These are phyloP conservation scores for Pseudodiploospora longispora DNA, from an alignment of 2,329 filamentous ascomycete genomes.

Conservation along the genomic window DNA sequence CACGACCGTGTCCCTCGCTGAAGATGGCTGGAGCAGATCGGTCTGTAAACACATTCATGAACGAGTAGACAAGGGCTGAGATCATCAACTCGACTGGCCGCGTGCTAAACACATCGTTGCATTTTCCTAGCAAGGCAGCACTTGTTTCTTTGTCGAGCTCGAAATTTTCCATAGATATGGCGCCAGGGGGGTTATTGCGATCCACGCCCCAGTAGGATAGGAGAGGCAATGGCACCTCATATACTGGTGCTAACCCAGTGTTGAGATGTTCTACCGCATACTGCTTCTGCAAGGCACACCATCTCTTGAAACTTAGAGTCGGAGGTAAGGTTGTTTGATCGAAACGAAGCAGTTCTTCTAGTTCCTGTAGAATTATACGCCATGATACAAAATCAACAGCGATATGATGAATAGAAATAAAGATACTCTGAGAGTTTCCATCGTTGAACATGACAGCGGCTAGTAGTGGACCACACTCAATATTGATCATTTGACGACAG, in stretches of 20 bases:
- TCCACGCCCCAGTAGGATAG: constrained; percentile 1
- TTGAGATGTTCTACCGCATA: not conserved
- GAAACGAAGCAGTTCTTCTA: constrained; percentile 6
- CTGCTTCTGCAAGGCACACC: not conserved
- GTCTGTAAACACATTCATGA: constrained; percentile 17
- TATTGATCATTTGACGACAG: not conserved
- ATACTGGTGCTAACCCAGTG: no score
- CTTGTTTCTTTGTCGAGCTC: constrained; percentile 2
- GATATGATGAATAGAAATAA: constrained; percentile 8
- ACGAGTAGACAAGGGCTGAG: constrained; percentile 17
- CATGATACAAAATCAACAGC: constrained; percentile 13
- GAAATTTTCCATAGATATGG: not conserved
- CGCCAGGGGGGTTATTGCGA: not conserved
- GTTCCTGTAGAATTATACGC: constrained; percentile 9
- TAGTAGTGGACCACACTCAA: constrained; percentile 1
- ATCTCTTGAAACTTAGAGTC: not conserved
- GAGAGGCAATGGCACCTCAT: not conserved
- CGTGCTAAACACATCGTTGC: constrained; percentile 7
- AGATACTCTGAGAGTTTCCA: not conserved
- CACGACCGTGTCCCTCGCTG: constrained; percentile 25
- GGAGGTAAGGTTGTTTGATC: not conserved
- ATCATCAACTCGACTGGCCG: constrained; percentile 8
- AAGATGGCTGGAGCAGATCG: constrained; percentile 18
- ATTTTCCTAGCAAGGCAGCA: constrained; percentile 1
- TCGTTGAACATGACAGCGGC: not conserved